Evolutionary conservation across 2,329 filamentous ascomycete species (phyloP), one percentile per base, ranked within the genome.

Genomic region (Clonostachys rosea): DNA sequence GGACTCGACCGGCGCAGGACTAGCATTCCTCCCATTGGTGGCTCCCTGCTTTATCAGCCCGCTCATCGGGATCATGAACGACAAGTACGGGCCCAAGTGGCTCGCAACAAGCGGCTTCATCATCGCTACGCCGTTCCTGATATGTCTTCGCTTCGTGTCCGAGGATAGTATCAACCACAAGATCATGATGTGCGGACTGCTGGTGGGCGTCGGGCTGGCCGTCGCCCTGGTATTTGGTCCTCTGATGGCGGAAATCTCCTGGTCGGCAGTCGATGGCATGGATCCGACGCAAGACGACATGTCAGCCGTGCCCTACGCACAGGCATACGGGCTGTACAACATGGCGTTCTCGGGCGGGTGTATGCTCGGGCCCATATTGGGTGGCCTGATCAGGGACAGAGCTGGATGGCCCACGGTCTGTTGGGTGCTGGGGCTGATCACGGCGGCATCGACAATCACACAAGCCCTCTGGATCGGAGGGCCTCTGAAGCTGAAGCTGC

Each of bases 171-270:
- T 63, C 13, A 45, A 48, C 9, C 52, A 65, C 47, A 65, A 62
- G 45, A 46, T 62, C 13, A 52, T 65, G 51, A 52, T 66, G 2
- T 66, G 63, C 36, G 62, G 57, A 10, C 55, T 67, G 18, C 54
- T 67, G 1, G 47, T 52, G 3, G 62, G 61, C 8, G 42, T 67
- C 7, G 64, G 64, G 2, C 47, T 65, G 9, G 56, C 59, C 3
- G 50, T 59, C 42, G 50, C 57, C 9, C 61, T 59, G n/a, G 58
- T 64, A n/a, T 58, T 66, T 17, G 59, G 59, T 3, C 62, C 63
- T 4, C 41, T 67, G 45, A 67, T 65, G 57, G 64, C 63, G 3
- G 64, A 67, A 51, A 65, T 67, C 37, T 63, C 60, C 35, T 67
- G 60, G 59, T 52, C 62, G 5, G 53, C 62, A 9, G 45, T 53